Conservation (phyloP, 495 filamentous ascomycete species). For the Penicillium verhagenii region DNA sequence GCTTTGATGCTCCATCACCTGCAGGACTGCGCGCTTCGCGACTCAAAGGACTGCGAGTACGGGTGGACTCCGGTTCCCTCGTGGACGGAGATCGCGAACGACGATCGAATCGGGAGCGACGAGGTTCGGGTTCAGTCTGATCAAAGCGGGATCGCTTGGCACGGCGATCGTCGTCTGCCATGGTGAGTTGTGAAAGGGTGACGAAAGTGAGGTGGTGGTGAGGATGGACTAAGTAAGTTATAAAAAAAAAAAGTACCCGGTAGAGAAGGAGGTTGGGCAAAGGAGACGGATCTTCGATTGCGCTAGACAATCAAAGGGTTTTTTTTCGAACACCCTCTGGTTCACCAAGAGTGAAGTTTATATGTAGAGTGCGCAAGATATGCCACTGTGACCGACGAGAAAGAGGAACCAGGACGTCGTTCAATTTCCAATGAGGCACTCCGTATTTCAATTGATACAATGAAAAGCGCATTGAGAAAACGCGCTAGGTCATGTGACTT, state of each 20-base stretch:
- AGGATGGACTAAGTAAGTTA: background rate
- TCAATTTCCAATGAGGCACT: background rate
- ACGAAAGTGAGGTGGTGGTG: background rate
- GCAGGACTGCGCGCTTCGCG: constrained; percentile 56
- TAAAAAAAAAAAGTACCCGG: constrained; percentile 14
- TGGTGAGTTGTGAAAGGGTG: constrained; percentile 31
- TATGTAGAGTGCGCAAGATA: background rate
- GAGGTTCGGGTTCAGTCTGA: constrained; percentile 75
- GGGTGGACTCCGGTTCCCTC: constrained; percentile 57
- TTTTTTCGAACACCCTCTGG: background rate
- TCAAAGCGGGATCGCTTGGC: constrained; percentile 90
- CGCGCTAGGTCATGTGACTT: constrained; percentile 4
- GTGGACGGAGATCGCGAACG: constrained; percentile 80
- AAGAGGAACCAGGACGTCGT: background rate
- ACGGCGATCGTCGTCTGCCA: constrained; percentile 79
- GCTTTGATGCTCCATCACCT: constrained; percentile 35
- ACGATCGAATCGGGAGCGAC: constrained; percentile 78
- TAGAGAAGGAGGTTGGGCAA: constrained; percentile 23
- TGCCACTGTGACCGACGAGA: background rate
- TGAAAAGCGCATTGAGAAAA: constrained; percentile 6
- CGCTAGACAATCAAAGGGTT: background rate
- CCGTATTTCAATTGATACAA: constrained; percentile 4
- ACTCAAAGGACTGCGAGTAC: constrained; percentile 78
- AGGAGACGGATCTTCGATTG: background rate
- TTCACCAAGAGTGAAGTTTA: background rate